phyloP scores from a whole-genome alignment of 495 filamentous ascomycete species.

The Chaetomium fimeti region DNA sequence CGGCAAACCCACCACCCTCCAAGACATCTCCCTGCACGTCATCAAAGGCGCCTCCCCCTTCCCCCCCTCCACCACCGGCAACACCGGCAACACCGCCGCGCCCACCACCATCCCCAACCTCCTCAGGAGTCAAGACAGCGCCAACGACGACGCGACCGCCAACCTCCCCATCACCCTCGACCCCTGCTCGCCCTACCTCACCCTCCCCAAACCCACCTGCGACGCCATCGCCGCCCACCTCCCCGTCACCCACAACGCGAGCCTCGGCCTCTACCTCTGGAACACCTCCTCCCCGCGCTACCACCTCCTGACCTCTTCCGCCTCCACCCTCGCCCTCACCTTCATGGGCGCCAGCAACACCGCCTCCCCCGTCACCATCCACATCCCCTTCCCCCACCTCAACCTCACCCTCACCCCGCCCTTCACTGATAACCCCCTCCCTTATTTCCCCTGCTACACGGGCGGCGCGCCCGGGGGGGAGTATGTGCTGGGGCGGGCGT shows the following conservation, averaged over 20 bases:
- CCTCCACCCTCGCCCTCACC: constrained; percentile 11
- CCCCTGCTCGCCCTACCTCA: constrained; percentile 15
- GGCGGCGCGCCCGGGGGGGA: background rate
- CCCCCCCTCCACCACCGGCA: background rate
- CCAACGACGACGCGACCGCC: background rate
- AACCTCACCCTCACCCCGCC: constrained; percentile 11
- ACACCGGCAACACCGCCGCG: too few species aligned
- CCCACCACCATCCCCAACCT: background rate
- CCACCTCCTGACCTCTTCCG: background rate
- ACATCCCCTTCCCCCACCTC: constrained; percentile 18
- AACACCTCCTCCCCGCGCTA: constrained; percentile 12
- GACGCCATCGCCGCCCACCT: constrained; percentile 14
- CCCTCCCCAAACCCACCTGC: constrained; percentile 12
- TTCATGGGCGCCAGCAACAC: constrained; percentile 3
- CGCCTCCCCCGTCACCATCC: background rate
- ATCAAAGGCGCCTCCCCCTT: constrained; percentile 15
- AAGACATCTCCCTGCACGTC: constrained; percentile 2
- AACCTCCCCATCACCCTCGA: constrained; percentile 1
- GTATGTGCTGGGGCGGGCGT: constrained; percentile 11
- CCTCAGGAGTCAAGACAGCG: background rate
- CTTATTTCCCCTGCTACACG: constrained; percentile 19
- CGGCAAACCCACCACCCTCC: background rate
- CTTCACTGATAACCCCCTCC: background rate
- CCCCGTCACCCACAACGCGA: constrained; percentile 8
- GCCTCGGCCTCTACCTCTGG: constrained; percentile 17